phyloP scores from a whole-genome alignment of 805 yeast species.

The Candida nemodendra region DNA sequence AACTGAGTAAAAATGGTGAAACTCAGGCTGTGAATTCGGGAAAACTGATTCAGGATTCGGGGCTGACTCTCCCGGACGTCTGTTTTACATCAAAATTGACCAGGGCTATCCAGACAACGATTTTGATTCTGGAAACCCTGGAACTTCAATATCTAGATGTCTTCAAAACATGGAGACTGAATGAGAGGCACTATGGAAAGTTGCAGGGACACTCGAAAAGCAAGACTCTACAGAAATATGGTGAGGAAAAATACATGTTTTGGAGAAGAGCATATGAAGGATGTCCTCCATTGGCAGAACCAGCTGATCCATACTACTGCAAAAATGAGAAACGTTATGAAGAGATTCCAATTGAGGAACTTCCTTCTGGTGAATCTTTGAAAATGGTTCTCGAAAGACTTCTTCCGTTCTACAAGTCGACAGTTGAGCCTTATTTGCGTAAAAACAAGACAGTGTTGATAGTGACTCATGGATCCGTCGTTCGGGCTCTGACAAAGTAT shows the following conservation, averaged over 20 bases:
- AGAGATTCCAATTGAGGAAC: conserved; percentile 43
- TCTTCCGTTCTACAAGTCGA: conserved; percentile 56
- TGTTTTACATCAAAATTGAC: conserved; percentile 71
- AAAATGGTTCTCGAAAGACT: conserved; percentile 68
- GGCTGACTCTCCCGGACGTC: conserved; percentile 46
- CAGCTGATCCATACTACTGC: conserved; percentile 38
- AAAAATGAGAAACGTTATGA: conserved; percentile 39
- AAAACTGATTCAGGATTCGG: conserved; percentile 49
- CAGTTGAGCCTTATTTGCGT: conserved; percentile 48
- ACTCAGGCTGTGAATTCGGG: conserved; percentile 70
- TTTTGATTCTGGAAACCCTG: conserved; percentile 58
- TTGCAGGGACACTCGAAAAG: conserved; percentile 78
- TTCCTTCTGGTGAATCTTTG: conserved; percentile 75
- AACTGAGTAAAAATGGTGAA: conserved; percentile 63
- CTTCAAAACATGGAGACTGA: conserved; percentile 72
- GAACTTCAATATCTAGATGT: conserved; percentile 49
- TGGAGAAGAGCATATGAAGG: conserved; percentile 80
- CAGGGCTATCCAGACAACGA: conserved; percentile 73
- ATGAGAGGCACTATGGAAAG: conserved; percentile 83
- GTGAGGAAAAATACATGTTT: conserved; percentile 70
- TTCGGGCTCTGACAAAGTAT: conserved; percentile 70
- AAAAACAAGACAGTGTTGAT: conserved; percentile 57
- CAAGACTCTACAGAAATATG: conserved; percentile 60
- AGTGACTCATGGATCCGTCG: conserved; percentile 82
- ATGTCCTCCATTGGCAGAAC: conserved; percentile 54